A percentile compares a stretch with the other conserved stretches of the same genome.
These are phyloP conservation scores for Fomitopsis betulina DNA, from an alignment of 1,284 basidiomycete species.

Conservation along the genomic window DNA sequence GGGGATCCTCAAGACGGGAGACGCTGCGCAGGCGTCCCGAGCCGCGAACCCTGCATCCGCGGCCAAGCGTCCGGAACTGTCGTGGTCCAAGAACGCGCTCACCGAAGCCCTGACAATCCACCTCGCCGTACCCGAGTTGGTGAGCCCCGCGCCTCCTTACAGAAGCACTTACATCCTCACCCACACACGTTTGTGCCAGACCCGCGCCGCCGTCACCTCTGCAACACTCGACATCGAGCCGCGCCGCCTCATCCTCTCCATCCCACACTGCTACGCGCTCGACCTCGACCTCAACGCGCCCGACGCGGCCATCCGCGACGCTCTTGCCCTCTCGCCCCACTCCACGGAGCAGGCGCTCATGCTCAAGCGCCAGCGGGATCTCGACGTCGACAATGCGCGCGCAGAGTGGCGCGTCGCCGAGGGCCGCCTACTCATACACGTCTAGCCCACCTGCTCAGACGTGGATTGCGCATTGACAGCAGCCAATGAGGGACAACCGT, in stretches of 20 bases:
- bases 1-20: constrained; percentile 34
- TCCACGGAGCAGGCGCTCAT: constrained; percentile 29
- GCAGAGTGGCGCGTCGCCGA: constrained; percentile 64
- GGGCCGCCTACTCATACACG: constrained; percentile 37
- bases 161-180: not conserved
- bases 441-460: not conserved
- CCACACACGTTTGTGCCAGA: constrained; percentile 39
- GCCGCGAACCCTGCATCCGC: not conserved
- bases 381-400: constrained; percentile 54
- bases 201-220: constrained; percentile 34
- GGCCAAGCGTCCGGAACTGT: constrained; percentile 33
- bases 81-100: constrained; percentile 40
- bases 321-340: not conserved
- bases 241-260: constrained; percentile 44
- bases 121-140: constrained; percentile 50
- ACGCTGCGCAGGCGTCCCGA: constrained; percentile 6
- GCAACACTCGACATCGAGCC: constrained; percentile 60
- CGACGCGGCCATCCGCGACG: constrained; percentile 41
- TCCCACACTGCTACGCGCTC: constrained; percentile 44
- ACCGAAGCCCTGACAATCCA: constrained; percentile 36
- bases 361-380: constrained; percentile 50
- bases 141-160: constrained; percentile 26
- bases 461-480: not conserved
- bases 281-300: constrained; percentile 50
- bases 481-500: not conserved